phyloP scores from a whole-genome alignment of 345 rosid genomes.

The Litchi chinensis region DNA sequence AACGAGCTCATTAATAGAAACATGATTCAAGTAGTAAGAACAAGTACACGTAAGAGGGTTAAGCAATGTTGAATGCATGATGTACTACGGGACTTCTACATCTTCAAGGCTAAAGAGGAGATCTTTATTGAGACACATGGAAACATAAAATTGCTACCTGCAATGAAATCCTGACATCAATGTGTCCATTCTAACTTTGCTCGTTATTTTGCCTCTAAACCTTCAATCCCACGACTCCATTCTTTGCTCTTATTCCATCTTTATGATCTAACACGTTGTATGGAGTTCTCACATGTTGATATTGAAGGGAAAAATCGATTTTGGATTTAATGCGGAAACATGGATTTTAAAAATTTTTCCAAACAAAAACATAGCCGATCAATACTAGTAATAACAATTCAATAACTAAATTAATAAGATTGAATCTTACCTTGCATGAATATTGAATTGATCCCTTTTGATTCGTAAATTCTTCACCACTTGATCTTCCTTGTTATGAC shows the following conservation, averaged over 20 bases:
- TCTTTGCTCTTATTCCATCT: conserved; percentile 20
- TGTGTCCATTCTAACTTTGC: conserved; percentile 11
- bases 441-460: too few species aligned
- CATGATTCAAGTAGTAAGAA: conserved; percentile 31
- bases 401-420: too few species aligned
- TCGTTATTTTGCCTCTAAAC: not conserved
- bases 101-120: conserved; percentile 28
- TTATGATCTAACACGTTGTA: not conserved
- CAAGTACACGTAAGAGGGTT: conserved; percentile 21
- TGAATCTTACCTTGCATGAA: too few species aligned
- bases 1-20: conserved; percentile 29
- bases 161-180: conserved; percentile 9
- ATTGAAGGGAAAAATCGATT: too few species aligned
- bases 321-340: too few species aligned
- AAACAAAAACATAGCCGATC: too few species aligned
- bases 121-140: conserved; percentile 25
- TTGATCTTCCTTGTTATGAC: too few species aligned
- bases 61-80: conserved; percentile 32
- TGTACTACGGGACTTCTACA: conserved; percentile 23
- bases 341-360: too few species aligned
- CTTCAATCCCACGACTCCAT: conserved; percentile 8
- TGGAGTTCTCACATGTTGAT: not conserved
- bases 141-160: not conserved
- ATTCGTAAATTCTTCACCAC: too few species aligned
- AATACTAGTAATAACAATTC: too few species aligned